Evolutionary conservation across 495 filamentous ascomycete species (phyloP).

Genomic region (Massariosphaeria phaeospora): DNA sequence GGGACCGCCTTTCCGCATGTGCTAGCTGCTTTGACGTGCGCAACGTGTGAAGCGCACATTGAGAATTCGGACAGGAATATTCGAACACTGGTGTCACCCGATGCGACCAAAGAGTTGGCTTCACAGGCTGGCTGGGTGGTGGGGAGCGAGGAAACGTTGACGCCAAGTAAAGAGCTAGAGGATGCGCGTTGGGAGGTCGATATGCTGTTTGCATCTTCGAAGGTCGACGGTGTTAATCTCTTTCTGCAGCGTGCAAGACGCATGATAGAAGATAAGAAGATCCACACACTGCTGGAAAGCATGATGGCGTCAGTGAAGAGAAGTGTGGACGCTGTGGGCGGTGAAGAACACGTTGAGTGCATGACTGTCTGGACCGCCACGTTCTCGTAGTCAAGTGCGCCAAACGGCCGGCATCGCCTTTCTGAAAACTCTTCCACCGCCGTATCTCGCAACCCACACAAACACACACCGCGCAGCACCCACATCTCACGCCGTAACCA

Average conservation of each 20-base stretch:
- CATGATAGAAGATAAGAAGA: background rate
- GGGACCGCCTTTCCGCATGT: constrained; percentile 2
- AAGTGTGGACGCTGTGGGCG: background rate
- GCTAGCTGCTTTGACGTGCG: constrained; percentile 5
- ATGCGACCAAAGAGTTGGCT: constrained; percentile 2
- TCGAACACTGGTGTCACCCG: background rate
- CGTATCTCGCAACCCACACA: background rate
- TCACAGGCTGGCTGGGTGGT: constrained; percentile 5
- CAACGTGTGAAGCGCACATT: constrained; percentile 17
- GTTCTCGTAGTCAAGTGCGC: background rate
- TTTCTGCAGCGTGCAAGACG: background rate
- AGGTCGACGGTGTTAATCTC: background rate
- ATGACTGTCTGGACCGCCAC: background rate
- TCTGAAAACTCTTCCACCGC: background rate
- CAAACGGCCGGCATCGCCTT: background rate
- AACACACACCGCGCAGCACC: background rate
- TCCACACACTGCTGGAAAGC: background rate
- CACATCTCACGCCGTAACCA: background rate
- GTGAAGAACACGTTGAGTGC: background rate
- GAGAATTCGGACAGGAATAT: constrained; percentile 9
- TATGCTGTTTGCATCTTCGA: constrained; percentile 1
- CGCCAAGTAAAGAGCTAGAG: background rate
- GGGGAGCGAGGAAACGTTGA: background rate
- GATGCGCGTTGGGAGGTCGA: constrained; percentile 16
- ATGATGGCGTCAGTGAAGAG: constrained; percentile 6